Conservation (phyloP, 768 basidiomycete species). For the Kwoniella dejecticola region DNA sequence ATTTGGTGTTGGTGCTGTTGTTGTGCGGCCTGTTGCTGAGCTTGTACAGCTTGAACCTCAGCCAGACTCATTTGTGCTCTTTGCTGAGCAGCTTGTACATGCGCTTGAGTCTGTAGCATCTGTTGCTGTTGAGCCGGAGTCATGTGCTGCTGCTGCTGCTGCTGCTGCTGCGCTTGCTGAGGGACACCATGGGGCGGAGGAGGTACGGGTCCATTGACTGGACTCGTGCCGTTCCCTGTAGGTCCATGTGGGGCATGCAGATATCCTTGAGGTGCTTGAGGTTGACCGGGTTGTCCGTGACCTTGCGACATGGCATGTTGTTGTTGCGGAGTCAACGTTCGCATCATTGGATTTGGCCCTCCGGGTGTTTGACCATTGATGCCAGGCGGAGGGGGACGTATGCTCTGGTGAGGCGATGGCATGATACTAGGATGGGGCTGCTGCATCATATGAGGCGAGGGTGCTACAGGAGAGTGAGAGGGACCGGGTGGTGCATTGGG, state of each 20-base stretch:
- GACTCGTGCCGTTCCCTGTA: slow-evolving; percentile 16
- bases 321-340: slow-evolving; percentile 39
- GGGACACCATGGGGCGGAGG: slow-evolving; percentile 21
- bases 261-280: slow-evolving; percentile 2
- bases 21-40: slow-evolving; percentile 24
- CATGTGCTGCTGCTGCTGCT: slow-evolving; percentile 19
- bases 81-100: slow-evolving; percentile 33
- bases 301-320: slow-evolving; percentile 21
- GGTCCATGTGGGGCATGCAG: slow-evolving; percentile 20
- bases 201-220: slow-evolving; percentile 13
- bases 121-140: slow-evolving; percentile 24
- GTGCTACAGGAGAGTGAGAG: slow-evolving; percentile 38
- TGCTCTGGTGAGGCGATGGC: slow-evolving; percentile 46
- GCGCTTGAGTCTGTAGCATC: slow-evolving; percentile 31
- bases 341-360: slow-evolving; percentile 34
- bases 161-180: slow-evolving; percentile 22
- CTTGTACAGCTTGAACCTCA: slow-evolving; percentile 17
- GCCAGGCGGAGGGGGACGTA: slow-evolving; percentile 33
- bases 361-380: slow-evolving; percentile 31
- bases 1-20: slow-evolving; percentile 27
- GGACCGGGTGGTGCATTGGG: slow-evolving; percentile 40
- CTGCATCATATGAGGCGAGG: slow-evolving; percentile 46
- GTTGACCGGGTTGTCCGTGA: slow-evolving; percentile 3
- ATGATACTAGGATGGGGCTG: slow-evolving; percentile 36
- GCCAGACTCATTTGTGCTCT: slow-evolving; percentile 20